phyloP scores from a whole-genome alignment of 495 filamentous ascomycete genomes.

The Penicillium bovifimosum region DNA sequence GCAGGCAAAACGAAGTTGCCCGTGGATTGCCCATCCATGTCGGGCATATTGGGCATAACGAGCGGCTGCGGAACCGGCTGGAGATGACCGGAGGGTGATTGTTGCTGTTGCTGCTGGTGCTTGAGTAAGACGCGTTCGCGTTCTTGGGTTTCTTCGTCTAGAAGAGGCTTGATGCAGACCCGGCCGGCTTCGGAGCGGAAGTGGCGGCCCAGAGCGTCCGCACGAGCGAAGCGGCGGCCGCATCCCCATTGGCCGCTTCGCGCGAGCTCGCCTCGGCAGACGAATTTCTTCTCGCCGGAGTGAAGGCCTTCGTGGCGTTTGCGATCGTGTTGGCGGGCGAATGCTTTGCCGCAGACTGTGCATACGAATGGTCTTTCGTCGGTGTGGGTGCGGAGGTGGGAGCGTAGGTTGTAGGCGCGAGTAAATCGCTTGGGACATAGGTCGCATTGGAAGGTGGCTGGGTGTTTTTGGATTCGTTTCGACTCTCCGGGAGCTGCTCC shows the following conservation, averaged over 20 bases:
- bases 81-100: constrained; percentile 26
- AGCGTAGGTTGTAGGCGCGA: constrained; percentile 82
- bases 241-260: constrained; percentile 85
- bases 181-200: constrained; percentile 94
- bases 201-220: constrained; percentile 92
- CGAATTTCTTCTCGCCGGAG: constrained; percentile 93
- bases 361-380: constrained; percentile 94
- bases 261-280: constrained; percentile 86
- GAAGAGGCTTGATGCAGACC: constrained; percentile 89
- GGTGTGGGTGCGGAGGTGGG: constrained; percentile 88
- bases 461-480: constrained; percentile 90
- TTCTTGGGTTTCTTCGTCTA: constrained; percentile 84
- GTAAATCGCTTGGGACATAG: constrained; percentile 86
- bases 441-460: constrained; percentile 82
- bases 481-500: constrained; percentile 53
- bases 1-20: constrained; percentile 71
- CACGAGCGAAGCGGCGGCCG: constrained; percentile 86
- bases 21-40: constrained; percentile 36
- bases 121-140: constrained; percentile 62
- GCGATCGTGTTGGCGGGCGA: constrained; percentile 88
- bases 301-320: constrained; percentile 89
- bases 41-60: constrained; percentile 37
- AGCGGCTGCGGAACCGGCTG: constrained; percentile 41
- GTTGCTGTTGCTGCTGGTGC: constrained; percentile 48
- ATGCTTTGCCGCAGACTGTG: constrained; percentile 93